Conservation (phyloP, 345 rosid species). For the Jatropha curcas region DNA sequence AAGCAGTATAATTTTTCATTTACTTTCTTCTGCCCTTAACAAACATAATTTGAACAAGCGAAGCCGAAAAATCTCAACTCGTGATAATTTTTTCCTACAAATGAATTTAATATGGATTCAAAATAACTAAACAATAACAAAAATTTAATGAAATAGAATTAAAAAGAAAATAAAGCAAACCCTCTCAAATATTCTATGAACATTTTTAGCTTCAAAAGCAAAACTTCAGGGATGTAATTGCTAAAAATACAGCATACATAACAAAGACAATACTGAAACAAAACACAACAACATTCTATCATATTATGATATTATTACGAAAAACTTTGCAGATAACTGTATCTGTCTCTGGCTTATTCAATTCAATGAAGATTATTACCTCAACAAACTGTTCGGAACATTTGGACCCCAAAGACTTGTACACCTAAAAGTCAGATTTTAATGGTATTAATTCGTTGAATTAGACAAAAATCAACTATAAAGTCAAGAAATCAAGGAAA, state of each 20-base stretch:
- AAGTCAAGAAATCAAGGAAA: not conserved
- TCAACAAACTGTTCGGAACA: conserved; percentile 64
- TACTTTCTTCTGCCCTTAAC: not conserved
- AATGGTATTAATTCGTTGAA: not conserved
- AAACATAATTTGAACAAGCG: not conserved
- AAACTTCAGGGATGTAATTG: not conserved
- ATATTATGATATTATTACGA: not conserved
- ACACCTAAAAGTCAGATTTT: conserved; percentile 44
- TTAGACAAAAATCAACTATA: not conserved
- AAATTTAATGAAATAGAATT: not conserved
- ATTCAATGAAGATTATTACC: conserved; percentile 42
- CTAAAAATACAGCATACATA: not conserved
- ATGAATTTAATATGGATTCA: not conserved
- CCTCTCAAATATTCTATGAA: not conserved
- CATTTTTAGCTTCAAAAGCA: not conserved
- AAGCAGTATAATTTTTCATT: not conserved
- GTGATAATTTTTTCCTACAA: not conserved
- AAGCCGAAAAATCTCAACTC: not conserved
- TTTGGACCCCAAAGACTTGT: conserved; percentile 72
- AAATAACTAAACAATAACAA: not conserved
- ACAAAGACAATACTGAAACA: not conserved
- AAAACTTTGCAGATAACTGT: not conserved
- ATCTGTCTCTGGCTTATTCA: not conserved
- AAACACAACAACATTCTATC: not conserved
- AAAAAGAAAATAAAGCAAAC: not conserved